phyloP scores from a whole-genome alignment of 2,329 filamentous ascomycete genomes.

The Colletotrichum filicis region DNA sequence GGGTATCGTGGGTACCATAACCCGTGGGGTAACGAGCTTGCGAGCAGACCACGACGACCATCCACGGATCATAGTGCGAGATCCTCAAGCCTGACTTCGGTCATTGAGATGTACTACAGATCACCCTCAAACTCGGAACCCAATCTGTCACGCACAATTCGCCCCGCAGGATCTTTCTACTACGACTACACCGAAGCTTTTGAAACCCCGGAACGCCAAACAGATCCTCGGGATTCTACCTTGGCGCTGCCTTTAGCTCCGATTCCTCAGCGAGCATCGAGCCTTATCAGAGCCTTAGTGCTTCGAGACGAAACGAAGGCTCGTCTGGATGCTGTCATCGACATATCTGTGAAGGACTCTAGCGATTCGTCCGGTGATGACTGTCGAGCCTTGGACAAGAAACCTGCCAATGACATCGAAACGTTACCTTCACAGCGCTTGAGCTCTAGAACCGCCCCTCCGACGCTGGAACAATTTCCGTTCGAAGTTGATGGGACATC shows the following conservation, averaged over 20 bases:
- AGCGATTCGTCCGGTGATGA: slow-evolving; percentile 30
- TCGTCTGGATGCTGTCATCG: slow-evolving; percentile 29
- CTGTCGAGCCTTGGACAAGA: not conserved
- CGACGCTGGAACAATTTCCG: slow-evolving; percentile 1
- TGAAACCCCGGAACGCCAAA: slow-evolving; percentile 44
- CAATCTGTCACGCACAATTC: slow-evolving; percentile 42
- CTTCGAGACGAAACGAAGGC: slow-evolving; percentile 39
- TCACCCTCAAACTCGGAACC: slow-evolving; percentile 38
- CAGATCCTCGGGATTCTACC: not conserved
- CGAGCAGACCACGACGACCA: slow-evolving; percentile 46
- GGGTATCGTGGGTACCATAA: slow-evolving; percentile 36
- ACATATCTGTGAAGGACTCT: slow-evolving; percentile 34
- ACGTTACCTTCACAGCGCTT: not conserved
- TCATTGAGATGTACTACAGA: slow-evolving; percentile 59
- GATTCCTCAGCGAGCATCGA: slow-evolving; percentile 41
- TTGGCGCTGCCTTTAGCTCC: slow-evolving; percentile 44
- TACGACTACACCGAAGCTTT: slow-evolving; percentile 67
- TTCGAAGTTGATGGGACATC: slow-evolving; percentile 12
- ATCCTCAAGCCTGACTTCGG: slow-evolving; percentile 61
- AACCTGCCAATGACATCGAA: not conserved
- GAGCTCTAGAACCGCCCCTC: not conserved
- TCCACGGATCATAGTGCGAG: slow-evolving; percentile 52
- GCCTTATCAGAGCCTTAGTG: slow-evolving; percentile 41
- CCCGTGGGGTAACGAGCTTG: slow-evolving; percentile 37
- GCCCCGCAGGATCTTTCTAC: slow-evolving; percentile 52